Evolutionary conservation across 2,329 filamentous ascomycete genomes (phyloP).

Genomic region (Camptophora hylomeconis): DNA sequence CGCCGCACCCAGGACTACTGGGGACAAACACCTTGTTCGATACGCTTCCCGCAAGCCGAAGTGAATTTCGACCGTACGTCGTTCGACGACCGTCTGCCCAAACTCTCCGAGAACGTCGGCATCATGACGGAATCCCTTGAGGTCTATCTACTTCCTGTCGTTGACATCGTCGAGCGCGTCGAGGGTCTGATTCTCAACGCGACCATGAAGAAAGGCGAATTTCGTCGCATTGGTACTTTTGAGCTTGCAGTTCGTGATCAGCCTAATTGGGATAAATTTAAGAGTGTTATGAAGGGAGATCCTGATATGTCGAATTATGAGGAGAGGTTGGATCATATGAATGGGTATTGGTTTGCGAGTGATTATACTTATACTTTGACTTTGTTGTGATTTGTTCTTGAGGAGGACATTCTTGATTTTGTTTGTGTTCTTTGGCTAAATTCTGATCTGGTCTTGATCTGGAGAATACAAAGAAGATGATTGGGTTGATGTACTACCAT

Average conservation of each 20-base stretch:
- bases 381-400: slow-evolving; percentile 11
- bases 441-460: no score
- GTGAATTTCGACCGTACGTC: slow-evolving; percentile 14
- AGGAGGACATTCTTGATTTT: no score
- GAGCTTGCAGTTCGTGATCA: slow-evolving; percentile 12
- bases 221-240: slow-evolving; percentile 14
- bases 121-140: slow-evolving; percentile 16
- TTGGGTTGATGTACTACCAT: no score
- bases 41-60: slow-evolving; percentile 1
- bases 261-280: slow-evolving; percentile 17
- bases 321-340: slow-evolving; percentile 16
- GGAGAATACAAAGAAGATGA: no score
- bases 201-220: slow-evolving; percentile 18
- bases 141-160: slow-evolving; percentile 16
- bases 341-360: slow-evolving; percentile 18
- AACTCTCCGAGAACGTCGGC: slow-evolving; percentile 8
- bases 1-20: slow-evolving; percentile 17
- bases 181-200: slow-evolving; percentile 16
- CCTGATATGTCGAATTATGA: slow-evolving; percentile 16
- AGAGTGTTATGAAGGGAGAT: slow-evolving; percentile 16
- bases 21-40: slow-evolving; percentile 13
- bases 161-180: slow-evolving; percentile 16
- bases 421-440: no score
- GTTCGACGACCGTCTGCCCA: slow-evolving; percentile 17
- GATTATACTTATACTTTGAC: slow-evolving; percentile 19